Base-by-base conservation (phyloP, 225 moss, liverwort and hornwort genomes). In the Marchantia paleacea region DNA sequence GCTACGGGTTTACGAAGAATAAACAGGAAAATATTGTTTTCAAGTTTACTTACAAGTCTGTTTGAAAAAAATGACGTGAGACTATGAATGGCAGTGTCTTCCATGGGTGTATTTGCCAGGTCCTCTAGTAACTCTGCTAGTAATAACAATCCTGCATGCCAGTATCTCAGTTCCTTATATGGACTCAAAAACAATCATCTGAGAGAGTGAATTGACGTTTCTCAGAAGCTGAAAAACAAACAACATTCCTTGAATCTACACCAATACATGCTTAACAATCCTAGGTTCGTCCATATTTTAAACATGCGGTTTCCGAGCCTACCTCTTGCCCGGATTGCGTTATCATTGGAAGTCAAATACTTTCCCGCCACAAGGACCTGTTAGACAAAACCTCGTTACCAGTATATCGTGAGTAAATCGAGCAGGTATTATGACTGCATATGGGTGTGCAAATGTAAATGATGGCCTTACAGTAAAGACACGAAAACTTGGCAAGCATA, bases 291-390 rank as follows among this genome's bases (percentile, higher is more conserved):
- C 39, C 39, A 39, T n/a, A 11, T n/a, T 10, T 12, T 5, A 51
- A 72, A 52, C 20, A 52, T 12, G n/a, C 51, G 53, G 8, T 12
- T 15, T 67, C 19, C 52, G 26, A 39, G 24, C 77, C 65, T 88
- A 93, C 95, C 92, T 91, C 92, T 90, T 77, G 89, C 87, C 85
- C 95, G 83, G 60, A 92, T 84, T 69, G 86, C 70, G 66, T 92
- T 91, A 83, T 95, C 93, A 13, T 81, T 89, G 58, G 95, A 79
- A 30, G 93, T 95, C 85, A 95, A 84, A 80, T 92, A 95, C 68
- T 88, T 63, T 76, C 91, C 95, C 77, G 90, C 82, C 26, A 78
- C 85, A 29, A 84, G 53, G 16, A 93, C 88, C 95, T 95, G 84
- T 77, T 30, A 9, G 52, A 71, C 12, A 31, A 73, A 8, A 51